Base-by-base conservation (phyloP, 169 alveolate species). In the Plasmodium yoelii region DNA sequence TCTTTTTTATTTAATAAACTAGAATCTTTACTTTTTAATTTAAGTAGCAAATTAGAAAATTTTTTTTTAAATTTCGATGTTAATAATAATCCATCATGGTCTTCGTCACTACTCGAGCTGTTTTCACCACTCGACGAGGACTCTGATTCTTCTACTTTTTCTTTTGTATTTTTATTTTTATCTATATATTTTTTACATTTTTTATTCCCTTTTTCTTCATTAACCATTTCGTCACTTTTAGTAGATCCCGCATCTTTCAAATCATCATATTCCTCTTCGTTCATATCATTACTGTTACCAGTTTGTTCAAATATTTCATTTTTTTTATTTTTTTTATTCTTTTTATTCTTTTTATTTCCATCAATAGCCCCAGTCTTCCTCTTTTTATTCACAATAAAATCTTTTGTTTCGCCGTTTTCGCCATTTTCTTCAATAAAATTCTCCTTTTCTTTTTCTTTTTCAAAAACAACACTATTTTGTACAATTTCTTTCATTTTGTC, bases 61-160 rank as follows among this genome's bases (percentile, higher is more conserved):
- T 80, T 80, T 80, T 80, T 80, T 28, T 80, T 67, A 53, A 80
- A 80, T 18, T 80, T 80, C 13, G 90, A 80, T 53, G 90, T 80
- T 53, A 80, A 34, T n/a, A 80, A 42, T 19, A 80, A 80, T 8
- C 90, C 90, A 22, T 80, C 90, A 65, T 80, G 90, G 49, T 80
- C 90, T 80, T 80, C 90, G 46, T 80, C 90, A 65, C 90, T 80
- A 46, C 90, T 80, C 15, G 90, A 80, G 46, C 90, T 80, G 13
- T 80, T 55, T 9, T 67, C 90, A 56, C 51, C 90, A 65, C 82
- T 55, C 13, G 68, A 49, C 12, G 49, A 19, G 0, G 64, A n/a
- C 28, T 39, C 70, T 19, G 13, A 47, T 34, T 56, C 70, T 34
- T 75, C 75, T 19, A 61, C 42, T 8, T 70, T 39, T 28, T 5